Evolutionary conservation across 306 rosid species (phyloP), one percentile per base, ranked within the genome.

Genomic region (Pyrus communis): DNA sequence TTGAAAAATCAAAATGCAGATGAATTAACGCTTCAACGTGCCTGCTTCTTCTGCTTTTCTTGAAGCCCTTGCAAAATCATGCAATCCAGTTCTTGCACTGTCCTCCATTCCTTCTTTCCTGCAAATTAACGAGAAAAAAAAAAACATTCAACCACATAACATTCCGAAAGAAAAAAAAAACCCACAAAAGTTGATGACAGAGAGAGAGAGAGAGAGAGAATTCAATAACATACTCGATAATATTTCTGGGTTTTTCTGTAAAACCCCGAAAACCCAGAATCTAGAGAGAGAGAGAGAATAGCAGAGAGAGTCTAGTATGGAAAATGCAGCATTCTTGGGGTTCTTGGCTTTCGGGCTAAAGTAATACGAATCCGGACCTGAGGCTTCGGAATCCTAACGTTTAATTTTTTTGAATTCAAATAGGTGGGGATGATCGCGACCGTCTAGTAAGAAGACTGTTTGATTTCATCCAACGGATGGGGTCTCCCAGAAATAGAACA

Each of bases 1-100:
- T 13, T 21, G 33, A 7, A 14, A 71, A 28, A 12, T 35, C 30
- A 21, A 38, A 31, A 63, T 58, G 67, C 61, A 58, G 25, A 68
- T 12, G 66, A 14, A 28, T 23, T 2, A 21, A 61, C 21, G 62
- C 67, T 69, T 65, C 74, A 49, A 80, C 86, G 30, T 22, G 90
- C 99, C 97, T 43, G 99, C 86, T 88, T 92, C 97, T 85, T 91
- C 99, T 57, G 97, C 97, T 79, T 91, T 95, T 80, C 97, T 92
- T 76, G 97, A 92, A 78, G 97, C 97, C 90, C 90, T 73, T 42
- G 83, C 88, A 55, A 89, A 77, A 85, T 89, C 93, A 64, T 87
- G 94, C 67, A 85, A 67, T 71, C 86, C 91, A 70, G 73, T 84
- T 83, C 83, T 82, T 31, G 81, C 72, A 64, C 77, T 57, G 77